Conservation (phyloP, 352 stramenopile species). For the Phytophthora quininea region DNA sequence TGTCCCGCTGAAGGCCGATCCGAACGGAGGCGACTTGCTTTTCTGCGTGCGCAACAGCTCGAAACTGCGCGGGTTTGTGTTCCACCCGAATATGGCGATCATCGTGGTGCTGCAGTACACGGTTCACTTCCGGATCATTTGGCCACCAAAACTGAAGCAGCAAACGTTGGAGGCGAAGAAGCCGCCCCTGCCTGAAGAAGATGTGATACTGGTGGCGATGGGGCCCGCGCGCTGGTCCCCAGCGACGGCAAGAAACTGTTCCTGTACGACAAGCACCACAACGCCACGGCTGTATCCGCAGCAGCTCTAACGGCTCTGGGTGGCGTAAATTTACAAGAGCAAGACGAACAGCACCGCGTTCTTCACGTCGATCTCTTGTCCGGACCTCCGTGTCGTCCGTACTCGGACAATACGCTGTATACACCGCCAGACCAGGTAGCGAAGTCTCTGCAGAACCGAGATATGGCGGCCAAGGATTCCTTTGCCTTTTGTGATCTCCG, state of each 20-base stretch:
- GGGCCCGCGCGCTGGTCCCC: slow-evolving; percentile 62
- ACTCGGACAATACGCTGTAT: slow-evolving; percentile 80
- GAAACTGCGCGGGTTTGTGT: slow-evolving; percentile 75
- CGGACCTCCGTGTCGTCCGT: slow-evolving; percentile 64
- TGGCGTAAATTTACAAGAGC: slow-evolving; percentile 11
- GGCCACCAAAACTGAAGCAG: slow-evolving; percentile 69
- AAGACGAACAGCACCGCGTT: slow-evolving; percentile 35
- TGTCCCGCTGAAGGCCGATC: slow-evolving; percentile 69
- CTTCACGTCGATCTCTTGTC: slow-evolving; percentile 78
- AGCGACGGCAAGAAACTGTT: slow-evolving; percentile 83
- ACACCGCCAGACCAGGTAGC: slow-evolving; percentile 51
- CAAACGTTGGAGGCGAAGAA: slow-evolving; percentile 66
- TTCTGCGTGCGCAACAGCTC: slow-evolving; percentile 49
- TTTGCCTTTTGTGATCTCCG: slow-evolving; percentile 74
- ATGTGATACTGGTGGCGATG: slow-evolving; percentile 80
- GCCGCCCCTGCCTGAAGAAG: slow-evolving; percentile 62
- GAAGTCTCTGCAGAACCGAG: slow-evolving; percentile 28
- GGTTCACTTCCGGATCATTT: slow-evolving; percentile 78
- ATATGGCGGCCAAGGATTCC: slow-evolving; percentile 49
- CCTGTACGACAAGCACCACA: slow-evolving; percentile 67
- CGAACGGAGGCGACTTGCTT: slow-evolving; percentile 74
- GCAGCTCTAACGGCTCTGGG: slow-evolving; percentile 30
- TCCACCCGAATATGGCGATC: slow-evolving; percentile 80
- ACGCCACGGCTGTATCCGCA: slow-evolving; percentile 24
- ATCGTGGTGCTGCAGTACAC: slow-evolving; percentile 90